phyloP scores from a whole-genome alignment of 2,329 filamentous ascomycete genomes.

The Escovopsis sp. region DNA sequence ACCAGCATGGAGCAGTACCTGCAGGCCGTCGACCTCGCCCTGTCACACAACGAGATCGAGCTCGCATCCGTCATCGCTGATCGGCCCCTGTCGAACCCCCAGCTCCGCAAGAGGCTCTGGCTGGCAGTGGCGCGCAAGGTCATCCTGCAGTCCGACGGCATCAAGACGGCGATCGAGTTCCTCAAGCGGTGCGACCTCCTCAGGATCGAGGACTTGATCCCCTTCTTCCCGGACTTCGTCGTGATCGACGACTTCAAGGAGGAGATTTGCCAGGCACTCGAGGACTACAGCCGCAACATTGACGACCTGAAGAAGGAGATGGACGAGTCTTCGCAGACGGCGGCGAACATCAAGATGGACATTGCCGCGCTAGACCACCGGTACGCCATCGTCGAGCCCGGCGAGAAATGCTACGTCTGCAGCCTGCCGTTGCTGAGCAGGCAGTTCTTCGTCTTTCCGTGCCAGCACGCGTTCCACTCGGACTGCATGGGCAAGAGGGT shows the following conservation, averaged over 20 bases:
- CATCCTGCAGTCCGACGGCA: constrained; percentile 71
- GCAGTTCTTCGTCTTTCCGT: constrained; percentile 97
- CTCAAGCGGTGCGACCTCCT: constrained; percentile 81
- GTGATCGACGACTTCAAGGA: constrained; percentile 99
- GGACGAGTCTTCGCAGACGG: constrained; percentile 84
- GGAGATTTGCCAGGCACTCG: constrained; percentile 85
- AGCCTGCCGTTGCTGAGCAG: constrained; percentile 70
- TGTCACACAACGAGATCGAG: constrained; percentile 80
- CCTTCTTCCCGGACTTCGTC: constrained; percentile 97
- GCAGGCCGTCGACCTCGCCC: constrained; percentile 81
- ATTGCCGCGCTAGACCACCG: constrained; percentile 74
- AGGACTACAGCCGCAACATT: constrained; percentile 86
- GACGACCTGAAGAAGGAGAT: constrained; percentile 82
- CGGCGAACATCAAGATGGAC: constrained; percentile 78
- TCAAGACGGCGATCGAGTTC: constrained; percentile 89
- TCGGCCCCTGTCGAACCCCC: constrained; percentile 61
- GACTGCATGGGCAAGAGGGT: constrained; percentile 84
- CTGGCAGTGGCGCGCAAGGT: constrained; percentile 89
- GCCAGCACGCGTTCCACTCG: constrained; percentile 93
- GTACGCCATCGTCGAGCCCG: constrained; percentile 92
- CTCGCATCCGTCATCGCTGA: constrained; percentile 84
- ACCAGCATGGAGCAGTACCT: constrained; percentile 90
- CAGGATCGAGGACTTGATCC: constrained; percentile 90
- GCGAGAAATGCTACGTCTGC: constrained; percentile 86
- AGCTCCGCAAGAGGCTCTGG: constrained; percentile 87